Conservation (phyloP, 106 monocot species). For the Acorus calamus region DNA sequence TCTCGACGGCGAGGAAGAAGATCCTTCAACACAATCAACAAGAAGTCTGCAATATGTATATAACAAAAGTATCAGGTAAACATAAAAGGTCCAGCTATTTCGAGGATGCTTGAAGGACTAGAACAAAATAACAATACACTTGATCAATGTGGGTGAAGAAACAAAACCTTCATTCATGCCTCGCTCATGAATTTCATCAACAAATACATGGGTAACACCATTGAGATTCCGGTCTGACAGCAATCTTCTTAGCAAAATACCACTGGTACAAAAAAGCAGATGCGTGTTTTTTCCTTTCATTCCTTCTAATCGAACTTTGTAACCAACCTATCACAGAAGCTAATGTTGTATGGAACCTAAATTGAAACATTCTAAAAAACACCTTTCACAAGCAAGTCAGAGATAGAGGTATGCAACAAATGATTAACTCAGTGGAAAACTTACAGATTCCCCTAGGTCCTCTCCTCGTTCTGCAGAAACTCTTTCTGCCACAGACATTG, state of each 20-base stretch:
- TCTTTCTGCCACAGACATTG: conserved; percentile 94
- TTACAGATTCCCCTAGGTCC: conserved; percentile 87
- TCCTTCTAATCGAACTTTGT: conserved; percentile 99
- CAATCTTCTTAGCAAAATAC: conserved; percentile 94
- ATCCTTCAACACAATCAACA: conserved; percentile 94
- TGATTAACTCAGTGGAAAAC: background rate
- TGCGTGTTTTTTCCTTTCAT: conserved; percentile 99
- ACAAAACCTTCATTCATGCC: conserved; percentile 99
- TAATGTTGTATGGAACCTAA: conserved; percentile 36
- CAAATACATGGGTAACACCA: conserved; percentile 98
- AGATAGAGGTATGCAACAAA: conserved; percentile 4
- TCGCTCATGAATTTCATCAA: conserved; percentile 99
- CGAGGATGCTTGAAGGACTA: no score
- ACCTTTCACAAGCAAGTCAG: conserved; percentile 3
- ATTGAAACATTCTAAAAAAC: conserved; percentile 15
- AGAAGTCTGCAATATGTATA: conserved; percentile 49
- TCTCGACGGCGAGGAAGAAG: conserved; percentile 81
- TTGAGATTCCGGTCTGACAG: conserved; percentile 80
- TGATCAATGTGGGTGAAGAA: conserved; percentile 4
- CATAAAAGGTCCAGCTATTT: no score
- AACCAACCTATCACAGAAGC: conserved; percentile 83
- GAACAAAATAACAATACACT: conserved; percentile 5
- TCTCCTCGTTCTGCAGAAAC: conserved; percentile 97
- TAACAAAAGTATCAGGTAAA: no score
- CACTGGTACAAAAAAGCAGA: conserved; percentile 99